Percentiles rank a stretch among this genome's conserved stretches.
Conservation (phyloP, 1,139 yeast genomes). For the Geotrichum phurueaensis region DNA sequence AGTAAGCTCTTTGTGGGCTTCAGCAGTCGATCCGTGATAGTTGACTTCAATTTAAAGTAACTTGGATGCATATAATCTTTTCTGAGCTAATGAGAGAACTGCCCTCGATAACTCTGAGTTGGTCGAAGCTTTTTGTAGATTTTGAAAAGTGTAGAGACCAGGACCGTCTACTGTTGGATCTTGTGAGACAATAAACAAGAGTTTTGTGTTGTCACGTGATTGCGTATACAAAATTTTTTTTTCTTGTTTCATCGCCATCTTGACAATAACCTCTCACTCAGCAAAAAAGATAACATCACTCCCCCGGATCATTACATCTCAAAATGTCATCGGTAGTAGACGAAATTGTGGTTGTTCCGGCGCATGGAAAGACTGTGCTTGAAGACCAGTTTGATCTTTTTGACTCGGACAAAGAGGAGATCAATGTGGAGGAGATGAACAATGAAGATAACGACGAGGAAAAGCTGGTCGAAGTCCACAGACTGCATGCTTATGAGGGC, state of each 20-base stretch:
- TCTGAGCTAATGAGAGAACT: background rate
- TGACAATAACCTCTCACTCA: background rate
- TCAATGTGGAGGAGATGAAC: background rate
- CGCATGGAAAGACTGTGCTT: background rate
- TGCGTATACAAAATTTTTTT: background rate
- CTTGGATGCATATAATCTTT: background rate
- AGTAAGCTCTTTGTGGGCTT: constrained; percentile 26
- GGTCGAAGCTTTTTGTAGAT: background rate
- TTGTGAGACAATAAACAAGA: background rate
- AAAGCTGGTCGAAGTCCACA: constrained; percentile 8
- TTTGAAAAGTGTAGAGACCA: no score
- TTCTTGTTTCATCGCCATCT: background rate
- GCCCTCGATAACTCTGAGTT: background rate
- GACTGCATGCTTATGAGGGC: constrained; percentile 1
- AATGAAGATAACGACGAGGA: constrained; percentile 4
- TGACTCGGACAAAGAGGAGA: constrained; percentile 7
- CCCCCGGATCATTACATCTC: background rate
- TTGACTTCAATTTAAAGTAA: constrained; percentile 9
- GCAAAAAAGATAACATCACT: background rate
- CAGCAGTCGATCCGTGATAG: constrained; percentile 16
- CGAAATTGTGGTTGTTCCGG: background rate
- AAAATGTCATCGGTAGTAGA: background rate
- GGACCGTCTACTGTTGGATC: background rate
- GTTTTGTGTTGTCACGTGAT: background rate
- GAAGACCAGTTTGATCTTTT: background rate